phyloP scores from a whole-genome alignment of 257 asterid genomes.

The Ophiorrhiza pumila region DNA sequence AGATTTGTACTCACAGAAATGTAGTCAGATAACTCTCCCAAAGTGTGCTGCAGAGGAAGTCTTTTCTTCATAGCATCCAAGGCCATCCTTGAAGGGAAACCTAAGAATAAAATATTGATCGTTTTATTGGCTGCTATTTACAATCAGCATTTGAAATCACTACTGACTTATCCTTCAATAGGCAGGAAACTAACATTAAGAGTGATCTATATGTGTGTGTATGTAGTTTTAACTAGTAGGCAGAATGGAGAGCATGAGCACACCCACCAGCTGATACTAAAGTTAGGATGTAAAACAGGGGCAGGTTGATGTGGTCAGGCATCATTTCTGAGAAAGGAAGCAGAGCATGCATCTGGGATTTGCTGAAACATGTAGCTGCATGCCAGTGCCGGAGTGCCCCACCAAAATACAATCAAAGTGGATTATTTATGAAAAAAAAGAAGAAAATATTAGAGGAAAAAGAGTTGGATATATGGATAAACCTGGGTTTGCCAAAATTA shows the following conservation, averaged over 20 bases:
- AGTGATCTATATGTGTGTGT: no score
- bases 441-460: no score
- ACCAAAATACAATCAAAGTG: no score
- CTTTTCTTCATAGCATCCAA: conserved; percentile 37
- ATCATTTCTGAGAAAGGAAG: conserved; percentile 43
- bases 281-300: conserved; percentile 44
- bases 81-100: conserved; percentile 52
- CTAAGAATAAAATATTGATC: conserved; percentile 31
- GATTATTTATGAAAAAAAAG: conserved; percentile 1
- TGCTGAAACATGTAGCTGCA: conserved; percentile 62
- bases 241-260: no score
- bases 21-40: conserved; percentile 47
- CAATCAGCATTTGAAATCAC: background rate
- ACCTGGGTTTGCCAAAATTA: conserved; percentile 90
- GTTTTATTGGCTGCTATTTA: background rate
- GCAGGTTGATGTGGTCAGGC: conserved; percentile 46
- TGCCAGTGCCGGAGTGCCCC: no score
- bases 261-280: no score
- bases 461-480: background rate
- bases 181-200: no score
- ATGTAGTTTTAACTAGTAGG: no score
- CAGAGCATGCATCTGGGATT: conserved; percentile 45
- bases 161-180: no score
- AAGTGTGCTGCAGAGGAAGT: conserved; percentile 42
- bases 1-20: conserved; percentile 48